These are phyloP conservation scores for Capronia americana DNA, from an alignment of 2,329 filamentous ascomycete genomes.

Conservation along the genomic window DNA sequence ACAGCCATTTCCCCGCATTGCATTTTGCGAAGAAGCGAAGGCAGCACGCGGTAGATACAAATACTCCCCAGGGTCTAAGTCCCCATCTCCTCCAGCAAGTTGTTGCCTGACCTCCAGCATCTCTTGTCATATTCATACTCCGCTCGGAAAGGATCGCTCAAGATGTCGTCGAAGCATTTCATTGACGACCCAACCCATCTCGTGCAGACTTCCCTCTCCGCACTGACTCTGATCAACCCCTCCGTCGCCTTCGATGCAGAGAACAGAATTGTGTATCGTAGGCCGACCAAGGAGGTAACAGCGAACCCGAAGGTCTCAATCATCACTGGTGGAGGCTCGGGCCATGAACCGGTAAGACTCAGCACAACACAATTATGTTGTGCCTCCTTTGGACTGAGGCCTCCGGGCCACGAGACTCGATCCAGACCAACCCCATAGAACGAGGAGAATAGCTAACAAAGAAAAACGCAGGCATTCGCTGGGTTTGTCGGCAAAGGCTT, in stretches of 20 bases:
- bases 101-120: slow-evolving; percentile 6
- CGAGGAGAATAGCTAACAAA: background rate
- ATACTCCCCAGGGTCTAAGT: slow-evolving; percentile 4
- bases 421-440: background rate
- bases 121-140: background rate
- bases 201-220: slow-evolving; percentile 76
- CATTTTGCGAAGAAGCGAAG: slow-evolving; percentile 13
- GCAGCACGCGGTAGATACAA: slow-evolving; percentile 14
- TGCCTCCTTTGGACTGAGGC: background rate
- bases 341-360: slow-evolving; percentile 73
- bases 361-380: background rate
- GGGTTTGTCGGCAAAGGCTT: slow-evolving; percentile 84
- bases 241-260: slow-evolving; percentile 76
- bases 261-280: slow-evolving; percentile 84
- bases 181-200: slow-evolving; percentile 62
- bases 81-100: slow-evolving; percentile 3
- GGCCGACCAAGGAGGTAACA: slow-evolving; percentile 59
- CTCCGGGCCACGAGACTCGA: background rate
- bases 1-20: slow-evolving; percentile 23
- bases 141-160: background rate
- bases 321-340: slow-evolving; percentile 85
- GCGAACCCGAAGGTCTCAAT: slow-evolving; percentile 72
- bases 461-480: slow-evolving; percentile 68
- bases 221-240: slow-evolving; percentile 83
- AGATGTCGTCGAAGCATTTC: slow-evolving; percentile 31